phyloP scores from a whole-genome alignment of 2,329 filamentous ascomycete genomes.

The Botrytis cinerea region DNA sequence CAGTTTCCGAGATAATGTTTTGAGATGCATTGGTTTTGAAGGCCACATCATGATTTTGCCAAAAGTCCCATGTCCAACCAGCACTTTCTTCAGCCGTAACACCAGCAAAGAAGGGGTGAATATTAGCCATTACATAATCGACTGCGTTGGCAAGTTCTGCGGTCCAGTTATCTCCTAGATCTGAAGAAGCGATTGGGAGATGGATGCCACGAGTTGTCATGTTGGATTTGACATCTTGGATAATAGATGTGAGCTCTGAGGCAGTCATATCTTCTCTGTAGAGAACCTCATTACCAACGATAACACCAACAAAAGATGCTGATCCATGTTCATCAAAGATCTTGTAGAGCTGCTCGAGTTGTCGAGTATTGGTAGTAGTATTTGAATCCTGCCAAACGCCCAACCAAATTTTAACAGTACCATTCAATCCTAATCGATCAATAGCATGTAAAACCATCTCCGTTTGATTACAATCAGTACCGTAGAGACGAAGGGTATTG shows the following conservation, averaged over 20 bases:
- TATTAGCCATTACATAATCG: slow-evolving; percentile 93
- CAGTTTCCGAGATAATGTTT: slow-evolving; percentile 86
- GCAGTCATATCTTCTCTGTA: slow-evolving; percentile 75
- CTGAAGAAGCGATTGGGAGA: slow-evolving; percentile 81
- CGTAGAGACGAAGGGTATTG: slow-evolving; percentile 84
- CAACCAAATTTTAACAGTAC: slow-evolving; percentile 83
- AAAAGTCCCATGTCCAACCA: slow-evolving; percentile 81
- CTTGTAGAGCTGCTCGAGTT: slow-evolving; percentile 80
- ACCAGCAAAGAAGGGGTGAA: slow-evolving; percentile 94
- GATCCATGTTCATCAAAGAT: slow-evolving; percentile 71
- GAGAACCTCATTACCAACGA: slow-evolving; percentile 78
- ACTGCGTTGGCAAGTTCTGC: slow-evolving; percentile 65
- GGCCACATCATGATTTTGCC: slow-evolving; percentile 66
- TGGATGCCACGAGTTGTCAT: slow-evolving; percentile 64
- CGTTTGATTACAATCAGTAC: slow-evolving; percentile 96
- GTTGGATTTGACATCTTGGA: slow-evolving; percentile 70
- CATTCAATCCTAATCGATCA: slow-evolving; percentile 68
- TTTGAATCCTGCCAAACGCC: slow-evolving; percentile 92
- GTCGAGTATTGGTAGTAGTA: slow-evolving; percentile 77
- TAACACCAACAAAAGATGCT: slow-evolving; percentile 76
- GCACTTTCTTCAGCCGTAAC: slow-evolving; percentile 68
- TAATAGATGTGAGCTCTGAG: slow-evolving; percentile 61
- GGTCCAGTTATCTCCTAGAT: slow-evolving; percentile 88
- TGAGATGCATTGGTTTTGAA: slow-evolving; percentile 62
- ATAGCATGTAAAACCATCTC: slow-evolving; percentile 89